Evolutionary conservation across 1,284 basidiomycete genomes (phyloP).

Genomic region (Apiotrichum brassicae): DNA sequence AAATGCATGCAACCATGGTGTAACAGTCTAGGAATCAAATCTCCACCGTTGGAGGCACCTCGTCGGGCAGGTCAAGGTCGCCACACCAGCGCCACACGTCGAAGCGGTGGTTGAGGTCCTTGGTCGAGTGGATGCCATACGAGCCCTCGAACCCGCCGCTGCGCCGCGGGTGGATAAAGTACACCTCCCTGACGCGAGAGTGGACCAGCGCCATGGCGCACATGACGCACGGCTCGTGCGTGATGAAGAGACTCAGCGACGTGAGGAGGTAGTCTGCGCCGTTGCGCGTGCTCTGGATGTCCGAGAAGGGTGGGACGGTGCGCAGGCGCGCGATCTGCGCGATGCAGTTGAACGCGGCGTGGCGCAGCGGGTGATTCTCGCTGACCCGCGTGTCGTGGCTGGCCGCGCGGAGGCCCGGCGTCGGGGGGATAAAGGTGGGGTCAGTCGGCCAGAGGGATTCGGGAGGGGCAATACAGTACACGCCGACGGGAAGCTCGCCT

Average conservation of each 20-base stretch:
- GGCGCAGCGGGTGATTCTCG: constrained; percentile 67
- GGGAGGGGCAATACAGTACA: constrained; percentile 63
- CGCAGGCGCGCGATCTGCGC: constrained; percentile 52
- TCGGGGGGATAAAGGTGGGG: constrained; percentile 50
- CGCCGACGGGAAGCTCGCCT: constrained; percentile 71
- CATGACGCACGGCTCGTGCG: constrained; percentile 93
- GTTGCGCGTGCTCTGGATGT: constrained; percentile 48
- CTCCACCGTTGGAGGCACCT: constrained; percentile 9
- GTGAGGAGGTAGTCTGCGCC: constrained; percentile 80
- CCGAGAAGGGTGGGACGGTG: constrained; percentile 47
- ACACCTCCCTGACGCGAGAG: constrained; percentile 75
- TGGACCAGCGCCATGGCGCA: constrained; percentile 91
- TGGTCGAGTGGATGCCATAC: constrained; percentile 63
- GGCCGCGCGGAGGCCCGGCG: constrained; percentile 39
- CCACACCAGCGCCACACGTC: constrained; percentile 51
- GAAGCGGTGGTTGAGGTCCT: constrained; percentile 77
- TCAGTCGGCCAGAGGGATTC: constrained; percentile 45
- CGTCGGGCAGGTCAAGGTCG: constrained; percentile 23
- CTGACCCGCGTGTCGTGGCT: constrained; percentile 65
- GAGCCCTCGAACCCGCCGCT: constrained; percentile 32
- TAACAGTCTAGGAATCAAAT: background rate
- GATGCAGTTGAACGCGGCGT: constrained; percentile 72
- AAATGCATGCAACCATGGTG: background rate
- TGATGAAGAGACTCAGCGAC: constrained; percentile 69
- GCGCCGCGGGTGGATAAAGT: constrained; percentile 66